Conservation (phyloP, 345 rosid species). For the Litchi chinensis region DNA sequence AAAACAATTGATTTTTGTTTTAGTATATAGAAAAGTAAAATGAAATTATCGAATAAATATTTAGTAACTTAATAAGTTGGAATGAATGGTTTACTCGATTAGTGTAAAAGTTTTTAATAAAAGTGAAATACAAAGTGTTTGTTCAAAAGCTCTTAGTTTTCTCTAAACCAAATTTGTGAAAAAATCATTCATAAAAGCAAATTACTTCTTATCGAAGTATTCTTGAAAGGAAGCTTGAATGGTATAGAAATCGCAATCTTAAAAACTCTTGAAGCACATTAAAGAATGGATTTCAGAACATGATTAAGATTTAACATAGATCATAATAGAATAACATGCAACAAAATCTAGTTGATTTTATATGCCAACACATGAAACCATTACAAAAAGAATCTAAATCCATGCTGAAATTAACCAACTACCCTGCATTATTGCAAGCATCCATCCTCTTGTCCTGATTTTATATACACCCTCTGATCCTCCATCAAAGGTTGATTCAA, state of each 20-base stretch:
- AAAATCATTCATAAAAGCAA: no score
- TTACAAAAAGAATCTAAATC: neutral
- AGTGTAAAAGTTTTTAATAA: no score
- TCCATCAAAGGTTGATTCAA: neutral
- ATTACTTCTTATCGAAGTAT: no score
- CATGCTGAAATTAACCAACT: neutral
- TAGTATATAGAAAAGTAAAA: no score
- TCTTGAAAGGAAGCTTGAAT: neutral
- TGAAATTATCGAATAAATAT: no score
- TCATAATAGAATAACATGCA: neutral
- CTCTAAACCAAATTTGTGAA: no score
- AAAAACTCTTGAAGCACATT: neutral
- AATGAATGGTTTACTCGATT: no score
- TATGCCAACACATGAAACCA: neutral
- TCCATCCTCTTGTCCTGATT: neutral
- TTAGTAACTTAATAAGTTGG: no score
- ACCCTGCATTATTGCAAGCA: constrained; percentile 5
- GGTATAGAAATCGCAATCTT: neutral
- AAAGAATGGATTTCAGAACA: neutral
- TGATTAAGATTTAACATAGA: neutral
- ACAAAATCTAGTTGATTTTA: constrained; percentile 5
- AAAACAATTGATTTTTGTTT: no score
- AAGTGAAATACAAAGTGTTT: no score
- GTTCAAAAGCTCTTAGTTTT: no score
- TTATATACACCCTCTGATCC: no score